Evolutionary conservation across 257 asterid species (phyloP).

Genomic region (Nicotiana benthamiana): DNA sequence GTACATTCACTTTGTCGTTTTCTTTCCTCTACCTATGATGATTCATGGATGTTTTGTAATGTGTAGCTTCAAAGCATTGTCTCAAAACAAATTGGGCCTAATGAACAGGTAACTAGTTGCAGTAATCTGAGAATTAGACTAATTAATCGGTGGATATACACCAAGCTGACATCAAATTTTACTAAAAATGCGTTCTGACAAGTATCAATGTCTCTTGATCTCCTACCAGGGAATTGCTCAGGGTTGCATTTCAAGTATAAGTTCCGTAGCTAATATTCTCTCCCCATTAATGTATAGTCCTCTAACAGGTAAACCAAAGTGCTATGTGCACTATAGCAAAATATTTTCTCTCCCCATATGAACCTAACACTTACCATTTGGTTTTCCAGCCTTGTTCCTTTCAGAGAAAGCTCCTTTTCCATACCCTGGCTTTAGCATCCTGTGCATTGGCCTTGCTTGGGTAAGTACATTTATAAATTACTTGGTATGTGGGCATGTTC

Average conservation of each 20-base stretch:
- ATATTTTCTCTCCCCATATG: background rate
- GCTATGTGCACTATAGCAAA: background rate
- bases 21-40: background rate
- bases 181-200: background rate
- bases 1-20: background rate
- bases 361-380: background rate
- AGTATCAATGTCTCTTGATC: background rate
- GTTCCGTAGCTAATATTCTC: conserved; percentile 4
- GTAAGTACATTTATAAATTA: conserved; percentile 4
- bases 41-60: background rate
- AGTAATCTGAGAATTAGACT: background rate
- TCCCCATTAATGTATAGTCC: conserved; percentile 9
- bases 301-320: background rate
- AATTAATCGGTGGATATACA: background rate
- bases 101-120: background rate
- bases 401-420: conserved; percentile 15
- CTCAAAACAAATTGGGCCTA: conserved; percentile 10
- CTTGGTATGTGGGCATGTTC: too few species aligned
- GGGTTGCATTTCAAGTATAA: conserved; percentile 10
- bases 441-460: conserved; percentile 24
- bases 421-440: conserved; percentile 20
- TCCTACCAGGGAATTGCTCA: conserved; percentile 8
- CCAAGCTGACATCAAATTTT: background rate
- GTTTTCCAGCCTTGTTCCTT: conserved; percentile 18
- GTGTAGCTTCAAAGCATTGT: conserved; percentile 10